phyloP scores from a whole-genome alignment of 2,329 filamentous ascomycete species.

The Microcyclosporella mali region DNA sequence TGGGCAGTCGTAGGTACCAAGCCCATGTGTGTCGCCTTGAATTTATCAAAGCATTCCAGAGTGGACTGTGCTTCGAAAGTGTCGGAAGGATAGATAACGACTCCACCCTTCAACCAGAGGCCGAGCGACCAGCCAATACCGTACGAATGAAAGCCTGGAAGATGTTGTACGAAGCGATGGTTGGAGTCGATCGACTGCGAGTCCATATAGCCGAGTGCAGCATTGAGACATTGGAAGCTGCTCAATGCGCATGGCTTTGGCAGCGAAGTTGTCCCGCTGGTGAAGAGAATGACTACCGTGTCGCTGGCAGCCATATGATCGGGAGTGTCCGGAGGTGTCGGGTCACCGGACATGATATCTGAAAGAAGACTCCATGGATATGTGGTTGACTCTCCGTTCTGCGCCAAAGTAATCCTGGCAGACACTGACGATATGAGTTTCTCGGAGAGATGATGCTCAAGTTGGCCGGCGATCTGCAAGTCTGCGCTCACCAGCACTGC shows the following conservation, averaged over 20 bases:
- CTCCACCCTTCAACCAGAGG: constrained; percentile 25
- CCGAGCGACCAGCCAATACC: constrained; percentile 28
- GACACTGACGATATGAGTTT: constrained; percentile 22
- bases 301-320: constrained; percentile 25
- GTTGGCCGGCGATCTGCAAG: constrained; percentile 22
- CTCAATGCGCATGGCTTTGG: constrained; percentile 45
- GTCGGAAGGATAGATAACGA: constrained; percentile 27
- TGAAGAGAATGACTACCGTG: constrained; percentile 42
- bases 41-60: constrained; percentile 29
- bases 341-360: constrained; percentile 27
- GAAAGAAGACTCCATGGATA: constrained; percentile 24
- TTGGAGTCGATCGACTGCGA: constrained; percentile 24
- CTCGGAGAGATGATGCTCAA: constrained; percentile 24
- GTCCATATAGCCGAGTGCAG: constrained; percentile 28
- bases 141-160: constrained; percentile 30
- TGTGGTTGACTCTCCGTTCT: constrained; percentile 14
- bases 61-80: constrained; percentile 30
- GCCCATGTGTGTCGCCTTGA: constrained; percentile 30
- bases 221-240: constrained; percentile 33
- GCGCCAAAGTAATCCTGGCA: constrained; percentile 21
- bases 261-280: constrained; percentile 45
- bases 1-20: constrained; percentile 32
- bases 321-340: constrained; percentile 28
- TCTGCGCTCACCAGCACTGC: constrained; percentile 25
- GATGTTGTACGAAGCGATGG: constrained; percentile 27